Base-by-base conservation (phyloP, 2,329 filamentous ascomycete species). In the Trichoderma polysporum region DNA sequence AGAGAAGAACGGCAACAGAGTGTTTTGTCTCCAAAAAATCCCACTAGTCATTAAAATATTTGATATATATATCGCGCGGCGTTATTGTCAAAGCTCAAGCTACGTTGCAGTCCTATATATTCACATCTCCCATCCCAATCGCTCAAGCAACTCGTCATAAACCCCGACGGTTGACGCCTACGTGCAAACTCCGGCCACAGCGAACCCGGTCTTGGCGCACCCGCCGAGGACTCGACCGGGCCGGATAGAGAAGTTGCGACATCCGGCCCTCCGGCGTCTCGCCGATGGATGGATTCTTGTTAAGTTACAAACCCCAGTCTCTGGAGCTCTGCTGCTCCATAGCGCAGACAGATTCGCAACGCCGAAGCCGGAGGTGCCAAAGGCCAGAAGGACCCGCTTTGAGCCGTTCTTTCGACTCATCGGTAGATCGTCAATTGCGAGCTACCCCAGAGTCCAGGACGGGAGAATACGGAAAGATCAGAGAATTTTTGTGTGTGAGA, bases 281-380 rank as follows among this genome's bases (percentile, higher is more conserved):
- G 49, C 59, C 59, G 49, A 60, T 31, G 15, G 47, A 62, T 53
- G 25, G 58, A 25, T 15, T 19, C 58, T 39, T 22, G 2, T 50
- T 62, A 31, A 19, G 31, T 33, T 49, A 8, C n/a, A 13, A 27
- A 45, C 49, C 59, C 59, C 59, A 54, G 59, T 53, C 56, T 58
- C 49, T 54, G 13, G 33, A 63, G 59, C 59, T 63, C 33, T 53
- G 27, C 19, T 31, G 22, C 13, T 47, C 49, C 19, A 47, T 52
- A 19, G 25, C 17, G 58, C 45, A 22, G 25, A 22, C 27, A 10
- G n/a, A 31, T 9, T 39, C 22, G 39, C 41, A 49, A 29, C 39
- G 62, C 62, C 62, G 62, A 66, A 66, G 62, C 53, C 62, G 62
- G 62, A 57, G 62, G 29, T n/a, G 41, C 41, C 33, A 13, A 31